Conservation (phyloP, 148 eudicot species). For the Heliamphora exappendiculata region DNA sequence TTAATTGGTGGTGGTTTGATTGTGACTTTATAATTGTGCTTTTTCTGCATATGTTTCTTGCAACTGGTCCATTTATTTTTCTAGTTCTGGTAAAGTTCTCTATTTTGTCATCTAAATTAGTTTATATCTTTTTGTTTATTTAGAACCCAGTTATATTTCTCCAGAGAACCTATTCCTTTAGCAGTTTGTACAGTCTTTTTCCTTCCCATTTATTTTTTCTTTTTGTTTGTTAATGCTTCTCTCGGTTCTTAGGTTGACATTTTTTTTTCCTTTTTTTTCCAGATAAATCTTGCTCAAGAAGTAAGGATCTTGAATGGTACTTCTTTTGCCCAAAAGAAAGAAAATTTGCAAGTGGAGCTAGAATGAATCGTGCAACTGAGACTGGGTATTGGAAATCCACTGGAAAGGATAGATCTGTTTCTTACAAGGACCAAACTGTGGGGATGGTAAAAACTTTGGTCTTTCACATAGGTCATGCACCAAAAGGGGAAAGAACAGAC, state of each 20-base stretch:
- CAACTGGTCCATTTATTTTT: too few relatives aligned
- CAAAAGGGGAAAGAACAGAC: constrained; percentile 62
- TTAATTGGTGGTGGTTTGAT: too few relatives aligned
- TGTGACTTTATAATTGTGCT: too few relatives aligned
- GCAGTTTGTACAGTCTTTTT: background rate
- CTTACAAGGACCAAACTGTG: constrained; percentile 30
- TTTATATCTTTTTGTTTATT: background rate
- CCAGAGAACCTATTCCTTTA: background rate
- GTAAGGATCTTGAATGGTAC: constrained; percentile 64
- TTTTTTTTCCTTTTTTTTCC: constrained; percentile 2
- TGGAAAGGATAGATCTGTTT: constrained; percentile 50
- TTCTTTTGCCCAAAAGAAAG: constrained; percentile 62
- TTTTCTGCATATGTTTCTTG: too few relatives aligned
- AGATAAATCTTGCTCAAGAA: constrained; percentile 39
- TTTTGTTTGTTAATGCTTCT: background rate
- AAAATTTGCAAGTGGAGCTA: constrained; percentile 47
- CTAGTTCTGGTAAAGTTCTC: too few relatives aligned
- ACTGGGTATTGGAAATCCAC: constrained; percentile 84
- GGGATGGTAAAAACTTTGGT: constrained; percentile 70
- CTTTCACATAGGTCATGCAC: constrained; percentile 59
- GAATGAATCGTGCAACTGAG: constrained; percentile 51
- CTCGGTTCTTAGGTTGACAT: background rate
- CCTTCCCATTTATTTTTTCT: too few relatives aligned
- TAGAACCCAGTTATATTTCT: background rate
- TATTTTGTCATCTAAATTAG: too few relatives aligned